A percentile compares a stretch with the other conserved stretches of the same genome.
phyloP scores from a whole-genome alignment of 495 filamentous ascomycete genomes.

The Schizothecium vesticola region DNA sequence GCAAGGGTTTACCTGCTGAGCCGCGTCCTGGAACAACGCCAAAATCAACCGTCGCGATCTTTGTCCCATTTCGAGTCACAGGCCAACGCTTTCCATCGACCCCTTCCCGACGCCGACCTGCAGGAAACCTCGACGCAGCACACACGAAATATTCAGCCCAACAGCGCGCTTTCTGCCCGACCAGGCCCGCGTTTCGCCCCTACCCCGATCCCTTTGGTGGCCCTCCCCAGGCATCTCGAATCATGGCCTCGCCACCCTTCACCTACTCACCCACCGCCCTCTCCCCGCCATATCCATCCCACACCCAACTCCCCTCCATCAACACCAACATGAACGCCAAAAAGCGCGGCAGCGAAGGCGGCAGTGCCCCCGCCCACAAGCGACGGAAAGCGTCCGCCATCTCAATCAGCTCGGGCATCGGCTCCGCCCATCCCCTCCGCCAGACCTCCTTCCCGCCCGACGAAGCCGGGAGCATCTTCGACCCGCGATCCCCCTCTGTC shows the following conservation, averaged over 20 bases:
- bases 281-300: conserved; percentile 50
- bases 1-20: background rate
- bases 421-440: conserved; percentile 69
- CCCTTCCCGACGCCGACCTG: background rate
- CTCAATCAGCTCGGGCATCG: conserved; percentile 37
- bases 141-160: background rate
- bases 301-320: conserved; percentile 38
- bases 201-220: background rate
- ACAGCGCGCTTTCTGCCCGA: background rate
- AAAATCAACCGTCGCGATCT: background rate
- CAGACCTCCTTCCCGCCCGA: conserved; percentile 82
- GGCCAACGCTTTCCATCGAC: background rate
- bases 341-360: conserved; percentile 52
- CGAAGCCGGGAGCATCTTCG: conserved; percentile 38
- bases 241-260: conserved; percentile 59
- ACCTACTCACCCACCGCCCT: conserved; percentile 36
- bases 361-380: conserved; percentile 45
- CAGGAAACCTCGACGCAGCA: background rate
- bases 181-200: background rate
- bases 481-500: conserved; percentile 59
- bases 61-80: background rate
- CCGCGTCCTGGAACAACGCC: background rate
- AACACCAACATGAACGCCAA: conserved; percentile 37
- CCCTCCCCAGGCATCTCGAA: conserved; percentile 5
- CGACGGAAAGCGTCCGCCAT: conserved; percentile 60